Conservation (phyloP, 306 rosid genomes). For the Senna tora region DNA sequence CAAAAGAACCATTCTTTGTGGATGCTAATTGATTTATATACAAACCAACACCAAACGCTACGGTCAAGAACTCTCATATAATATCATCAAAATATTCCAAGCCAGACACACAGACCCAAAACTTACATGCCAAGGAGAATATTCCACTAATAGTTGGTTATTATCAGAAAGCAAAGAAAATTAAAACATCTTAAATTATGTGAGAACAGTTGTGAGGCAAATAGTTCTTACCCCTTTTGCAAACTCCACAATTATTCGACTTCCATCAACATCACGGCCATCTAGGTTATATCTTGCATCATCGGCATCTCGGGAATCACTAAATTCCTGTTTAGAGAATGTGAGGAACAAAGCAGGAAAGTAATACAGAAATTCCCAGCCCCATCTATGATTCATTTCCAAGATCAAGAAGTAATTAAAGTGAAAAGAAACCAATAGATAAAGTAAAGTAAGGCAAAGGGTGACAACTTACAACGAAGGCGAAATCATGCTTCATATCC, state of each 20-base stretch:
- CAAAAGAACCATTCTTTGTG: not conserved
- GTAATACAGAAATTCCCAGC: conserved; percentile 35
- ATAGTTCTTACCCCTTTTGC: conserved; percentile 59
- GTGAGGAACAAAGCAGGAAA: conserved; percentile 41
- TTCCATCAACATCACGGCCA: conserved; percentile 81
- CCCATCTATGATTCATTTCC: conserved; percentile 30
- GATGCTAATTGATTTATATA: not conserved
- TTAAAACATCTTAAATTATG: not conserved
- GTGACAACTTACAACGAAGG: conserved; percentile 73
- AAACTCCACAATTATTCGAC: conserved; percentile 74
- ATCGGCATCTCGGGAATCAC: conserved; percentile 87
- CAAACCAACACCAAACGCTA: too few species aligned
- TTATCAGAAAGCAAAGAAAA: not conserved
- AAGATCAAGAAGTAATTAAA: conserved; percentile 3
- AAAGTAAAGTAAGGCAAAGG: not conserved
- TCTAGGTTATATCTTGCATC: conserved; percentile 80
- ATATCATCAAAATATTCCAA: not conserved
- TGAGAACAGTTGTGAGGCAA: not conserved
- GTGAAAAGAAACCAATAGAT: conserved; percentile 13
- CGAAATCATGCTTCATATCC: conserved; percentile 89
- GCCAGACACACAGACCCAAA: not conserved
- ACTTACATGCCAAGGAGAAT: not conserved
- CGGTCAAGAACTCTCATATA: not conserved
- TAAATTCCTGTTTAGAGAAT: conserved; percentile 67
- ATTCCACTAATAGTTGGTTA: not conserved